phyloP scores from a whole-genome alignment of 1,284 basidiomycete species.

The Apiotrichum gracile region DNA sequence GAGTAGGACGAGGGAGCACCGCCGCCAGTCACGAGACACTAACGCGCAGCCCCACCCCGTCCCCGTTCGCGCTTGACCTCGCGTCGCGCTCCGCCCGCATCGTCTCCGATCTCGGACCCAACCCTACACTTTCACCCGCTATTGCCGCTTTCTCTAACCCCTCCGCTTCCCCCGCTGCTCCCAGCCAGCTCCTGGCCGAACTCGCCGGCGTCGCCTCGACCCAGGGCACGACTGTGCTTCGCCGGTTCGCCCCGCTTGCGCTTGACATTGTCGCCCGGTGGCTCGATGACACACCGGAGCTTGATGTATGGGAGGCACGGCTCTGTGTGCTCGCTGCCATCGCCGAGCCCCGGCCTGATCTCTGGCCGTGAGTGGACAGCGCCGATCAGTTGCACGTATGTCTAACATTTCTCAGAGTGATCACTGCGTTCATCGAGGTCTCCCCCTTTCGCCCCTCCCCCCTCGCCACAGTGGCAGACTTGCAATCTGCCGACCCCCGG shows the following conservation, averaged over 20 bases:
- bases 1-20: neutral
- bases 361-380: slow-evolving; percentile 46
- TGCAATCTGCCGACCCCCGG: slow-evolving; percentile 51
- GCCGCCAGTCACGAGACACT: neutral
- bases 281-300: slow-evolving; percentile 20
- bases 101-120: slow-evolving; percentile 5
- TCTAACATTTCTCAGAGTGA: slow-evolving; percentile 10
- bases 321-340: slow-evolving; percentile 28
- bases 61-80: slow-evolving; percentile 9
- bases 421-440: slow-evolving; percentile 17
- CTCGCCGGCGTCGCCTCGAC: slow-evolving; percentile 20
- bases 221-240: slow-evolving; percentile 21
- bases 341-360: slow-evolving; percentile 28
- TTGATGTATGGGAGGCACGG: slow-evolving; percentile 29
- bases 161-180: neutral
- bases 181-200: slow-evolving; percentile 18
- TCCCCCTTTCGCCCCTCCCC: slow-evolving; percentile 31
- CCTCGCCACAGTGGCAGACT: slow-evolving; percentile 15
- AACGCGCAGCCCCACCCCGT: neutral
- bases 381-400: neutral
- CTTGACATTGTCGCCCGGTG: slow-evolving; percentile 39
- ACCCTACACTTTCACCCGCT: neutral
- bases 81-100: slow-evolving; percentile 1
- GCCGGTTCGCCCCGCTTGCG: slow-evolving; percentile 33
- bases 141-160: neutral